Base-by-base conservation (phyloP, 345 rosid species). In the Turnera subulata region DNA sequence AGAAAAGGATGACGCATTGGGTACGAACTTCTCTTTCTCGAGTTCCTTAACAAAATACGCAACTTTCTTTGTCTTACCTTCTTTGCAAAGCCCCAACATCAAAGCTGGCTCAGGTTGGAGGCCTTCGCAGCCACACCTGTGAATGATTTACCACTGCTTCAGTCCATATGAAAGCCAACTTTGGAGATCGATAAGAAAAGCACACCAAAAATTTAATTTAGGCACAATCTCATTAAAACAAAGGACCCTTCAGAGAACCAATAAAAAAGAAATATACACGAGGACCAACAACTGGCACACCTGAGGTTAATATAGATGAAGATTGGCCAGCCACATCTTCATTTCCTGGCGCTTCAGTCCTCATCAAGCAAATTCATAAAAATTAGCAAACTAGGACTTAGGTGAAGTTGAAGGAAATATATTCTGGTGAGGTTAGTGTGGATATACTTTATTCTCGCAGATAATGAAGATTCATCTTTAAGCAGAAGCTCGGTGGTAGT, bases 41-140 rank as follows among this genome's bases (percentile, higher is more conserved):
- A 91, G 86, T 59, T 82, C 85, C 73, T 80, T 82, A 52, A 88
- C 84, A 61, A 88, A 64, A 65, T 68, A 76, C 12, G 96, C 96
- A 62, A 95, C 92, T 64, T 82, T 88, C 84, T 81, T 91, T 19
- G 96, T 91, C 92, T 86, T 88, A 1, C 92, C 98, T 55, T 77
- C 89, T 55, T 78, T 85, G 78, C 96, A 88, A 4, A 85, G 68
- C 38, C 96, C 98, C 58, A 78, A 67, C 46, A 91, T 84, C 80
- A 88, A 74, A 0, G 90, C 95, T 73, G 85, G 62, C 65, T 56
- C 53, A 55, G 58, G 48, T 73, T 77, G 47, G 74, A 74, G 58
- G 78, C 67, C 75, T 72, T 86, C 76, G 80, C 78, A 44, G 60
- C 74, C 51, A 78, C 64, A 72, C 57, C 53, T 33, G 68, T 60